phyloP scores from a whole-genome alignment of 352 stramenopile species.

The Globisporangium cystogenes region DNA sequence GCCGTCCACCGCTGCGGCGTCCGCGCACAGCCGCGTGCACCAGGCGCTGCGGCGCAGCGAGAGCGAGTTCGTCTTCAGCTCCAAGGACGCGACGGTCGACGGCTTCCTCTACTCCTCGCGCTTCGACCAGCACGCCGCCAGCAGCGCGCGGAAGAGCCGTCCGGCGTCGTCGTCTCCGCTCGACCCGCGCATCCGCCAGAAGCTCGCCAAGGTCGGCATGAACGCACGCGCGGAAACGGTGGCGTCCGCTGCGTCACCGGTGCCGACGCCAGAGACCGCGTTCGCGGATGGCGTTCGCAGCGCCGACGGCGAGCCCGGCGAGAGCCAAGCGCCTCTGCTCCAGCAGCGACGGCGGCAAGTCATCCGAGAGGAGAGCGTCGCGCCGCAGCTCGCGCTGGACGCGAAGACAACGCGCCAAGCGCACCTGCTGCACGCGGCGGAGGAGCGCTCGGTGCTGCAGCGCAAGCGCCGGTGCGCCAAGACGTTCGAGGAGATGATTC shows the following conservation, averaged over 20 bases:
- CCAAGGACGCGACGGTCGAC: slow-evolving; percentile 30
- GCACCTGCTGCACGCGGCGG: slow-evolving; percentile 10
- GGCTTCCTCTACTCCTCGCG: slow-evolving; percentile 51
- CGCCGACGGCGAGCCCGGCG: neutral
- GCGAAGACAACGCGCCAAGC: neutral
- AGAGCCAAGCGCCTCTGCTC: neutral
- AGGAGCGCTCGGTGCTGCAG: slow-evolving; percentile 24
- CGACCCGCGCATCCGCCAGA: slow-evolving; percentile 5
- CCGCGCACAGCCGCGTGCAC: too few relatives aligned
- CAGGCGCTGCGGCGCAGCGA: too few relatives aligned
- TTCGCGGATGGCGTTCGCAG: neutral
- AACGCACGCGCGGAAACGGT: neutral
- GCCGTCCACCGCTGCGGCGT: too few relatives aligned
- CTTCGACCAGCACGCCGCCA: slow-evolving; percentile 13
- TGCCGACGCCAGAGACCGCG: neutral
- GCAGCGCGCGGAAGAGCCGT: neutral
- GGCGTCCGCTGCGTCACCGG: neutral
- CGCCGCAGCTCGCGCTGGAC: neutral
- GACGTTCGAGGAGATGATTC: slow-evolving; percentile 78
- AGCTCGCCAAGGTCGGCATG: slow-evolving; percentile 12
- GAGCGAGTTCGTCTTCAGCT: too few relatives aligned
- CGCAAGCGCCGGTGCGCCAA: slow-evolving; percentile 66
- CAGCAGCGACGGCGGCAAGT: neutral
- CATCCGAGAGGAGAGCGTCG: neutral
- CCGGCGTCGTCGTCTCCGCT: slow-evolving; percentile 18